Base-by-base conservation (phyloP, 768 basidiomycete species). In the Tricholoma sp. region DNA sequence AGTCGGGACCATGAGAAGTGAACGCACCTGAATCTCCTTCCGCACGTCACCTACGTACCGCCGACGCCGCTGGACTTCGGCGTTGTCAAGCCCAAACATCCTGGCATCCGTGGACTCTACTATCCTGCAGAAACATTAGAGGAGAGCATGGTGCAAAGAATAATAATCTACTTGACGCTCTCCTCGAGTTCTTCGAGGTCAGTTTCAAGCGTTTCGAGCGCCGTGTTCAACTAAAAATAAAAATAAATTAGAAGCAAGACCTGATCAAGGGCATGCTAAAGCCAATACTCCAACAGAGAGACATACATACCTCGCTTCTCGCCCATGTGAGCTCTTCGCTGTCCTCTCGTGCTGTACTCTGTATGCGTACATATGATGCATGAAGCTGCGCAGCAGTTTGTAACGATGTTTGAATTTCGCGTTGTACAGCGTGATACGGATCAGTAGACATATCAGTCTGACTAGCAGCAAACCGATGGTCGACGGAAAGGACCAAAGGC, bases 121-220 rank as follows among this genome's bases (percentile, higher is more conserved):
- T 41, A 94, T 90, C 69, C 91, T 94, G 64, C 3, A 32, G 7
- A 22, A 39, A 52, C 56, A 56, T 39, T 57, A 59, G 19, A 57
- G 2, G 31, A 18, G 35, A 31, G 21, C 32, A 45, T 29, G 2
- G 6, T 22, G n/a, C 21, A 21, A 31, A 55, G 14, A 52, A 22
- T 21, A 8, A 12, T 21, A 68, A 81, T 61, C 24, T 69, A 91
- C 91, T 83, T 86, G 45, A 98, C 94, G 65, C 91, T 94, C 66
- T 93, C 92, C 51, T 97, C 94, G n/a, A 98, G 73, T 68, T 94
- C 94, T 59, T 94, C 91, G 21, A 96, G 68, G 73, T 98, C 95
- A 0, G 88, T 88, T 66, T 94, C 91, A 24, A 98, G 74, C 1
- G 86, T 74, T 0, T 83, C 80, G 8, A 98, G 79, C 1, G 89